Conservation (phyloP, 257 asterid genomes). For the Salvia splendens region DNA sequence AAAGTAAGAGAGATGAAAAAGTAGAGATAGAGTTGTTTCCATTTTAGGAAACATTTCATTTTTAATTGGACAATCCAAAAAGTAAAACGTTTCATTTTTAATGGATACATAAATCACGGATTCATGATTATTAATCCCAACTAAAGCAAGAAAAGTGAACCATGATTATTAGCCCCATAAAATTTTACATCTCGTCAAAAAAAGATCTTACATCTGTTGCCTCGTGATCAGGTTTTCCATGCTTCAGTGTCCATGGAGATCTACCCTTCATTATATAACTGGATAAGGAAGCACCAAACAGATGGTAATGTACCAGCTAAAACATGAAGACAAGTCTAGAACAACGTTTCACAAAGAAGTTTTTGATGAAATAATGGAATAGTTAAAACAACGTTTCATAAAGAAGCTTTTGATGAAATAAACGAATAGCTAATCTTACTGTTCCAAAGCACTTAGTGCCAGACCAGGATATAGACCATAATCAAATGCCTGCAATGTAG, state of each 20-base stretch:
- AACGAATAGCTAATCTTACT: slow-evolving; percentile 50
- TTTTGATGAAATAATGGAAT: slow-evolving; percentile 21
- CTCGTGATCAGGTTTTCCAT: slow-evolving; percentile 91
- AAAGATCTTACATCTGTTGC: slow-evolving; percentile 66
- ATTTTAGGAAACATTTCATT: no score
- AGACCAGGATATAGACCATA: slow-evolving; percentile 90
- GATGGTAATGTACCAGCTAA: slow-evolving; percentile 13
- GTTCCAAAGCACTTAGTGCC: slow-evolving; percentile 80
- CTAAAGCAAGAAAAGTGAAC: no score
- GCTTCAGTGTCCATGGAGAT: slow-evolving; percentile 91
- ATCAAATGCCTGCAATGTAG: slow-evolving; percentile 77
- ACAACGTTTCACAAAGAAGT: not conserved
- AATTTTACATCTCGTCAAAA: not conserved
- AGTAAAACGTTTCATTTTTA: no score
- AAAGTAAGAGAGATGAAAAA: no score
- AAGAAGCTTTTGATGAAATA: slow-evolving; percentile 18
- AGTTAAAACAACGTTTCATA: slow-evolving; percentile 4
- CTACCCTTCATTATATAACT: slow-evolving; percentile 84
- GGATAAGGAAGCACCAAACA: slow-evolving; percentile 33
- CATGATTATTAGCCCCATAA: not conserved
- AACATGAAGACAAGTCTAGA: slow-evolving; percentile 10
- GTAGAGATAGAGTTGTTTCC: no score
- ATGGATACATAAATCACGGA: no score
- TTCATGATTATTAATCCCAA: not conserved
- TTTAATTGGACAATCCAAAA: no score